Evolutionary conservation across 2,329 filamentous ascomycete species (phyloP).

Genomic region (Leptodontidium sp.): DNA sequence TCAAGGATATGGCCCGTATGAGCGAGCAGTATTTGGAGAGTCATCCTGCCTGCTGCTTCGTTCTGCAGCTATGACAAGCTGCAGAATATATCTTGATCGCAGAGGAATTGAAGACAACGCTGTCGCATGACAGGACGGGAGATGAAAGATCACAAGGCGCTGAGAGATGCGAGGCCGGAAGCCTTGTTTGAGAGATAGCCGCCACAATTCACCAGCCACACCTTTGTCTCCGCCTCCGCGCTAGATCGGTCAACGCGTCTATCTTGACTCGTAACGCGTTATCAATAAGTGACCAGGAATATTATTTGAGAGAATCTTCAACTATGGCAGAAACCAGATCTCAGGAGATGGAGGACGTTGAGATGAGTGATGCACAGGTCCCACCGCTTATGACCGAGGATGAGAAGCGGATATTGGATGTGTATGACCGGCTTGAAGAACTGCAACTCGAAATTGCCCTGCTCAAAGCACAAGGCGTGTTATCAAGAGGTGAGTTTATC

Average conservation of each 20-base stretch:
- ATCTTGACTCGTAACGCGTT: constrained; percentile 11
- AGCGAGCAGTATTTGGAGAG: constrained; percentile 89
- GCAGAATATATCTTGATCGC: constrained; percentile 33
- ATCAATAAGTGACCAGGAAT: neutral
- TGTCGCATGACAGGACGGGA: constrained; percentile 38
- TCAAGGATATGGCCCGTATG: constrained; percentile 89
- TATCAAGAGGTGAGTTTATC: constrained; percentile 41
- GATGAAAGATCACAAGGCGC: constrained; percentile 34
- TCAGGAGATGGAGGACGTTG: constrained; percentile 43
- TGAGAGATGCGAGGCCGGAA: constrained; percentile 18
- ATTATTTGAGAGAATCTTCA: neutral
- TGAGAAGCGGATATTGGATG: constrained; percentile 71
- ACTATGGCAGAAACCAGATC: constrained; percentile 21
- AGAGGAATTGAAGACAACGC: constrained; percentile 27
- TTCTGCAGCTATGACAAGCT: constrained; percentile 42
- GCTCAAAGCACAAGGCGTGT: constrained; percentile 55
- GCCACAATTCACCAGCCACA: constrained; percentile 23
- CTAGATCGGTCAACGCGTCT: constrained; percentile 20
- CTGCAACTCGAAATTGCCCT: constrained; percentile 77
- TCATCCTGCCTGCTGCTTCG: constrained; percentile 68
- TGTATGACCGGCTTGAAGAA: constrained; percentile 77
- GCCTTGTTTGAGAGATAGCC: constrained; percentile 28
- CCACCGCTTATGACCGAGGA: constrained; percentile 67
- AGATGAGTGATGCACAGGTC: constrained; percentile 27
- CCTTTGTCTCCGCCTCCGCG: neutral